Percentiles rank a stretch among this genome's conserved stretches.
These are phyloP conservation scores for Bretschneidera sinensis DNA, from an alignment of 345 rosid genomes.

Conservation along the genomic window DNA sequence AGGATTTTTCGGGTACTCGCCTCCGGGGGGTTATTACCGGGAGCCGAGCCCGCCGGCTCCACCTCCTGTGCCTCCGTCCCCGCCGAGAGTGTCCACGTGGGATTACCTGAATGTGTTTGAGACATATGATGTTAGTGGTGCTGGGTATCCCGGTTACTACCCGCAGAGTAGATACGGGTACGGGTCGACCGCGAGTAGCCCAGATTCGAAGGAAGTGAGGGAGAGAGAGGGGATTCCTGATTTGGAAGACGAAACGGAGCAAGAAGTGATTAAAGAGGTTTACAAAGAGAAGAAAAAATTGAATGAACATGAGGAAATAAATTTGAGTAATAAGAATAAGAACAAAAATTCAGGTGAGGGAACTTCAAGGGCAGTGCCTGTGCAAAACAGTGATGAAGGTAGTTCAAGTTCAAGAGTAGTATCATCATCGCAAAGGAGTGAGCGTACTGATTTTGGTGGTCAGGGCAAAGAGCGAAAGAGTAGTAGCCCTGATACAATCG, in stretches of 20 bases:
- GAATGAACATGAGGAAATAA: conserved; percentile 19
- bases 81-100: conserved; percentile 70
- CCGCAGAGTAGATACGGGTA: conserved; percentile 27
- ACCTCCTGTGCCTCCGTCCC: conserved; percentile 68
- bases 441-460: conserved; percentile 22
- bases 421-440: conserved; percentile 26
- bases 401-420: conserved; percentile 26
- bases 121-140: conserved; percentile 32
- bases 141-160: conserved; percentile 29
- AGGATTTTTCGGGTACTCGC: conserved; percentile 53
- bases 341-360: conserved; percentile 54
- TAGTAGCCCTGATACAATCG: conserved; percentile 39
- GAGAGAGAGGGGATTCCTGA: conserved; percentile 97
- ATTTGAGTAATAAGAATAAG: conserved; percentile 24
- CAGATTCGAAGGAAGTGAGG: conserved; percentile 84
- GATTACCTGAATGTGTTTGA: conserved; percentile 78
- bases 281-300: conserved; percentile 27
- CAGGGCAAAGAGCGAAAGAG: conserved; percentile 13
- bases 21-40: conserved; percentile 20
- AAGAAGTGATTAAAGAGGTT: conserved; percentile 44
- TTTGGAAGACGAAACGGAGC: conserved; percentile 89
- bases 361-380: conserved; percentile 52
- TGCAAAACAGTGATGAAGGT: conserved; percentile 27
- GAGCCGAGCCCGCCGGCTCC: conserved; percentile 31
- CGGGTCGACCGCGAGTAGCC: conserved; percentile 66